phyloP scores from a whole-genome alignment of 2,329 filamentous ascomycete species.

The Hymenoscyphus salicellus region DNA sequence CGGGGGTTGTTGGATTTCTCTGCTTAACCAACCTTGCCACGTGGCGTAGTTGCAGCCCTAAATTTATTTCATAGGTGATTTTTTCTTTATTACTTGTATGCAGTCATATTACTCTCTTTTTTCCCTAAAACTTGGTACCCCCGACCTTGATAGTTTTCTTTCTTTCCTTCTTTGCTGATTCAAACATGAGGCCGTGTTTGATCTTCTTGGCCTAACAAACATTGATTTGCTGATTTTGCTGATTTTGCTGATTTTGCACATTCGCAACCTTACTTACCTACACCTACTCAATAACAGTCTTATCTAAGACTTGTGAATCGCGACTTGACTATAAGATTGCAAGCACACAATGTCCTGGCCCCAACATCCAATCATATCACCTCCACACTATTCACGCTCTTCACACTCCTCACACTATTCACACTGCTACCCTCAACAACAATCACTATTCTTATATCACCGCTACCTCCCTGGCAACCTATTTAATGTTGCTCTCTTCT shows the following conservation, averaged over 20 bases:
- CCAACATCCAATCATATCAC: not conserved
- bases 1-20: slow-evolving; percentile 8
- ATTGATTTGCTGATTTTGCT: not conserved
- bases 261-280: not conserved
- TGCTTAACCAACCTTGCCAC: slow-evolving; percentile 15
- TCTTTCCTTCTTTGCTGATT: slow-evolving; percentile 3
- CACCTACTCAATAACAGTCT: not conserved
- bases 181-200: slow-evolving; percentile 8
- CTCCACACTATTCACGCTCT: too few species aligned
- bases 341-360: slow-evolving; percentile 6
- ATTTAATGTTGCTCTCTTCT: slow-evolving; percentile 9
- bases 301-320: slow-evolving; percentile 2
- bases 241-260: not conserved
- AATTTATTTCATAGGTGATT: slow-evolving; percentile 6
- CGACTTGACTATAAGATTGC: not conserved
- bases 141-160: not conserved
- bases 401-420: not conserved
- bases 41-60: slow-evolving; percentile 17
- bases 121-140: not conserved
- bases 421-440: not conserved
- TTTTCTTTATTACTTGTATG: slow-evolving; percentile 11
- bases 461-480: not conserved
- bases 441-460: not conserved
- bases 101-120: slow-evolving; percentile 6
- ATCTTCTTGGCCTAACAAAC: slow-evolving; percentile 1